These are phyloP conservation scores for Aspergillus sergii DNA, from an alignment of 2,329 filamentous ascomycete genomes.

Conservation along the genomic window DNA sequence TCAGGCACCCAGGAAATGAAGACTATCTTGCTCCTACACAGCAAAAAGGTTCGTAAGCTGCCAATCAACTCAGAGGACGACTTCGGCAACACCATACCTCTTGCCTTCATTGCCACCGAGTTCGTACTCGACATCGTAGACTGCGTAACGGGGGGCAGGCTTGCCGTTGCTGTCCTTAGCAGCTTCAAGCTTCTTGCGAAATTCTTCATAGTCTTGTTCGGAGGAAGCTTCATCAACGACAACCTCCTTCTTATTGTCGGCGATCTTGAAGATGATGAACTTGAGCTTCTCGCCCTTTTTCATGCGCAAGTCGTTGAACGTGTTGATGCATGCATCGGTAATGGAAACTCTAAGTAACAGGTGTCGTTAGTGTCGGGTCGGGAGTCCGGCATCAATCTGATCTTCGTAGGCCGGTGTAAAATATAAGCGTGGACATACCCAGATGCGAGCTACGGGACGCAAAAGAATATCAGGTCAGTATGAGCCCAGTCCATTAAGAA, in stretches of 20 bases:
- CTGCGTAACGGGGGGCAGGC: slow-evolving; percentile 51
- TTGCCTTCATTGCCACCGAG: slow-evolving; percentile 51
- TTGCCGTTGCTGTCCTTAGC: slow-evolving; percentile 48
- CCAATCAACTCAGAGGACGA: not conserved
- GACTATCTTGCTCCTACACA: slow-evolving; percentile 51
- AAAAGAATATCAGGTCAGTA: slow-evolving; percentile 15
- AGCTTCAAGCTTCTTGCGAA: slow-evolving; percentile 48
- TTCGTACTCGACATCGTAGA: slow-evolving; percentile 55
- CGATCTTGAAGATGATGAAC: slow-evolving; percentile 57
- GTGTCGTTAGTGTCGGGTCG: not conserved
- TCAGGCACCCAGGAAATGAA: slow-evolving; percentile 54
- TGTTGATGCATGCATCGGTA: slow-evolving; percentile 49
- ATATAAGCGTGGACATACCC: slow-evolving; percentile 30
- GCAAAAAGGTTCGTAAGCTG: slow-evolving; percentile 20
- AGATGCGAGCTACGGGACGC: slow-evolving; percentile 35
- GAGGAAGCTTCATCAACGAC: slow-evolving; percentile 50
- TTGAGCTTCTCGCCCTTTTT: slow-evolving; percentile 40
- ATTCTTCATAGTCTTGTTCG: slow-evolving; percentile 51
- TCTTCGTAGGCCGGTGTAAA: slow-evolving; percentile 4
- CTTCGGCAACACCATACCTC: slow-evolving; percentile 37
- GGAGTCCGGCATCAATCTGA: not conserved
- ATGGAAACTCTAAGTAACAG: slow-evolving; percentile 45
- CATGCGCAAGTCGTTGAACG: slow-evolving; percentile 52
- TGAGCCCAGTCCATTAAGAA: not conserved
- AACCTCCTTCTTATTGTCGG: slow-evolving; percentile 53